Evolutionary conservation across 2,329 filamentous ascomycete species (phyloP).

Genomic region (Aspergillus caelatus): DNA sequence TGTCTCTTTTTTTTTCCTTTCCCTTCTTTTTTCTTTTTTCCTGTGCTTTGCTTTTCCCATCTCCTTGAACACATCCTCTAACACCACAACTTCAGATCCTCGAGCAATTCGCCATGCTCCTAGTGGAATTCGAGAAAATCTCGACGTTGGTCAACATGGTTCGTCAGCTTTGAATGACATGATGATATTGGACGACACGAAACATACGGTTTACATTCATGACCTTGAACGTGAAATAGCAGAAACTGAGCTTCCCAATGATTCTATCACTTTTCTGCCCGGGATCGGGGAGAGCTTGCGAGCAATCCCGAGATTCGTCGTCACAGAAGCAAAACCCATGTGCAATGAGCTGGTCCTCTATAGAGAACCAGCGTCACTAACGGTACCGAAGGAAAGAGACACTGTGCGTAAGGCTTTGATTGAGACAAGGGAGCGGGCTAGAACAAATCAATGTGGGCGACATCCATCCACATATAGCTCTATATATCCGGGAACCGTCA

Average conservation of each 20-base stretch:
- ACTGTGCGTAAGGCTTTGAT: slow-evolving; percentile 11
- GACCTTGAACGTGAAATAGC: slow-evolving; percentile 86
- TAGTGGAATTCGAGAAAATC: slow-evolving; percentile 14
- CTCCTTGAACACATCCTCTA: not conserved
- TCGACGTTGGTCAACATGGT: not conserved
- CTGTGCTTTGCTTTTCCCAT: not conserved
- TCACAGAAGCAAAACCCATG: slow-evolving; percentile 56
- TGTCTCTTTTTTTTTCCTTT: not conserved
- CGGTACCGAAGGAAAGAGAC: slow-evolving; percentile 59
- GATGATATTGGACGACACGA: slow-evolving; percentile 87
- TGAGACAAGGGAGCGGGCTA: slow-evolving; percentile 20
- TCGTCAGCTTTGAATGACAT: slow-evolving; percentile 50
- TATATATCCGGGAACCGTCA: not conserved
- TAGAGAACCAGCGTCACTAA: slow-evolving; percentile 73
- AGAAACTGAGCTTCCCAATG: slow-evolving; percentile 62
- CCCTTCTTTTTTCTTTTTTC: not conserved
- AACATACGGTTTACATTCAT: slow-evolving; percentile 87
- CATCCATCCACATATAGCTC: not conserved
- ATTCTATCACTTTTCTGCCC: slow-evolving; percentile 74
- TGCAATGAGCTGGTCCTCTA: slow-evolving; percentile 80
- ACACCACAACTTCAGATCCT: slow-evolving; percentile 17
- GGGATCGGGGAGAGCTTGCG: slow-evolving; percentile 82
- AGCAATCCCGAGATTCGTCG: slow-evolving; percentile 68
- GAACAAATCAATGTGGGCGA: not conserved
- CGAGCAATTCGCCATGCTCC: slow-evolving; percentile 16